phyloP scores from a whole-genome alignment of 805 yeast genomes.

The Metschnikowia cubensis region DNA sequence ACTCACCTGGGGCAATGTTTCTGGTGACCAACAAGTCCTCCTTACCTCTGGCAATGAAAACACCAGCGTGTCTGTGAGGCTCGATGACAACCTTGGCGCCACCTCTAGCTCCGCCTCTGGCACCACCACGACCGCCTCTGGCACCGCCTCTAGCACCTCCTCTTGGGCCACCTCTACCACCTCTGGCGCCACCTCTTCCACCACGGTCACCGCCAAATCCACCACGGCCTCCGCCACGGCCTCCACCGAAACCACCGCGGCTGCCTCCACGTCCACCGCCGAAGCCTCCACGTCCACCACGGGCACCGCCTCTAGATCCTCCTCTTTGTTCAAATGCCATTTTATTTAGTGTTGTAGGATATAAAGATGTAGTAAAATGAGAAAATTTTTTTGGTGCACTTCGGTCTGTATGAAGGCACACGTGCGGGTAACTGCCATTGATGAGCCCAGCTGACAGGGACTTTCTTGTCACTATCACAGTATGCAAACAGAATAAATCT shows the following conservation, averaged over 20 bases:
- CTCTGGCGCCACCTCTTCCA: constrained; percentile 28
- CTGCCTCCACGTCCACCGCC: constrained; percentile 38
- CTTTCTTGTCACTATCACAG: neutral
- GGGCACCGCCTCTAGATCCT: constrained; percentile 18
- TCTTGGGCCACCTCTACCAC: constrained; percentile 35
- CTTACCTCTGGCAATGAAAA: constrained; percentile 98
- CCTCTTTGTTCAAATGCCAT: constrained; percentile 23
- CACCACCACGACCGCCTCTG: constrained; percentile 65
- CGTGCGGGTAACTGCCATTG: constrained; percentile 17
- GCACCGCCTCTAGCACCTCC: constrained; percentile 47
- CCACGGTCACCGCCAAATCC: constrained; percentile 44
- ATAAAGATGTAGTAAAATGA: constrained; percentile 5
- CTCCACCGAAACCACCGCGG: constrained; percentile 55
- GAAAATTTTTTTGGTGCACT: constrained; percentile 11
- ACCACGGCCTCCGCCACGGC: constrained; percentile 44
- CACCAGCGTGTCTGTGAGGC: constrained; percentile 99
- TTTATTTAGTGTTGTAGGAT: constrained; percentile 9
- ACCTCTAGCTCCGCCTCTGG: constrained; percentile 77
- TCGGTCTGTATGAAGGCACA: constrained; percentile 13
- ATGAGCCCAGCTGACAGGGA: neutral
- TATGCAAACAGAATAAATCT: too few relatives aligned
- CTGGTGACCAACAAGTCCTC: constrained; percentile 97
- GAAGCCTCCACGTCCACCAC: constrained; percentile 19
- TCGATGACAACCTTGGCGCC: constrained; percentile 97
- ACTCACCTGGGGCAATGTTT: constrained; percentile 97